Conservation (phyloP, 495 filamentous ascomycete species). For the Penicillium samsonianum region DNA sequence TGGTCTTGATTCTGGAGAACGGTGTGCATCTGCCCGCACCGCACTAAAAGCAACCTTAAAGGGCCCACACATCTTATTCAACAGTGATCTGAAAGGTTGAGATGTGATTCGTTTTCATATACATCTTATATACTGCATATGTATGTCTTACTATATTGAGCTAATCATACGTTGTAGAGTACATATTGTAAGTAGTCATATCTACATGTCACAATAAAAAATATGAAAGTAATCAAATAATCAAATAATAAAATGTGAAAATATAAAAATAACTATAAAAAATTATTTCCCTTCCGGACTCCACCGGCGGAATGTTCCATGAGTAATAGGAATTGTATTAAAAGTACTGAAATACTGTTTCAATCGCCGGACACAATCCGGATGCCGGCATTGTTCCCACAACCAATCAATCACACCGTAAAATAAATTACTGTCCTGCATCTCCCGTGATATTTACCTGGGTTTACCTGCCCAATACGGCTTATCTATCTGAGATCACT, state of each 20-base stretch:
- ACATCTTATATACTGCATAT: not conserved
- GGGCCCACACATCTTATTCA: constrained; percentile 14
- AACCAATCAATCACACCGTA: constrained; percentile 13
- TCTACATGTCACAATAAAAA: not conserved
- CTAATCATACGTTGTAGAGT: not conserved
- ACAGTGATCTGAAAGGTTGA: not conserved
- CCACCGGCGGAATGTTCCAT: constrained; percentile 36
- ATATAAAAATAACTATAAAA: not conserved
- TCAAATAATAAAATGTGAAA: not conserved
- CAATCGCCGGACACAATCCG: constrained; percentile 1
- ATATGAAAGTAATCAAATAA: not conserved
- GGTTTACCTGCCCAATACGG: constrained; percentile 36
- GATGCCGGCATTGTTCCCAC: constrained; percentile 9
- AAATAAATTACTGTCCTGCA: constrained; percentile 26
- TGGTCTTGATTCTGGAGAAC: constrained; percentile 9
- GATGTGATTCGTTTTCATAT: not conserved
- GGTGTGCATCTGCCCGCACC: constrained; percentile 30
- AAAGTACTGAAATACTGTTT: not conserved
- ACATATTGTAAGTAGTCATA: not conserved
- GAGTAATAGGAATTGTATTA: constrained; percentile 10
- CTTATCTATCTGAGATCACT: constrained; percentile 34
- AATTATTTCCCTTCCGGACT: constrained; percentile 7
- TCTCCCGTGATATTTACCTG: constrained; percentile 14
- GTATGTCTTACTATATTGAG: not conserved
- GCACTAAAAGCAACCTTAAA: constrained; percentile 36